Conservation (phyloP, 2,329 filamentous ascomycete genomes). For the Calonectria fujianensis region DNA sequence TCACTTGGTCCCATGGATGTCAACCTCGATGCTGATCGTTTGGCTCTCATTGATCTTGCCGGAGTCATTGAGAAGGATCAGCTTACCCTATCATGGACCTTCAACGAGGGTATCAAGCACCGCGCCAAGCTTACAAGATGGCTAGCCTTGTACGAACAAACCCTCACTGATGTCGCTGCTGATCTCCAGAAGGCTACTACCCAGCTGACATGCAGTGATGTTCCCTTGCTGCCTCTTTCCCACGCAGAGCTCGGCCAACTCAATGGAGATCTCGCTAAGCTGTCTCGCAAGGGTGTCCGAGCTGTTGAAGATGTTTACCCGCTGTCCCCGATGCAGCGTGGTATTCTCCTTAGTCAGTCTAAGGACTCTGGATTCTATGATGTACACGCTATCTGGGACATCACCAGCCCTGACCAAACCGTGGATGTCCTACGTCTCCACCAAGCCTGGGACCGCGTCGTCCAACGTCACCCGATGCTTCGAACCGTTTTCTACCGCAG, state of each 20-base stretch:
- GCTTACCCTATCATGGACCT: constrained; percentile 3
- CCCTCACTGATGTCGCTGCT: not conserved
- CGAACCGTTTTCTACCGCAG: constrained; percentile 70
- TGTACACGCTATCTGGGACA: constrained; percentile 59
- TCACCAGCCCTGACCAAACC: constrained; percentile 48
- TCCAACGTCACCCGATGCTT: constrained; percentile 64
- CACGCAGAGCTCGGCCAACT: constrained; percentile 45
- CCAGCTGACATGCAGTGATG: constrained; percentile 41
- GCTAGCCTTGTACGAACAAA: constrained; percentile 3
- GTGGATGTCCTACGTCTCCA: constrained; percentile 45
- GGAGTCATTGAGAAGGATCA: constrained; percentile 17
- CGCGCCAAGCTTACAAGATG: constrained; percentile 2
- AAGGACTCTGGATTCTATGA: constrained; percentile 59
- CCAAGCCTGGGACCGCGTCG: constrained; percentile 63
- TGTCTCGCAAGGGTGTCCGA: constrained; percentile 27
- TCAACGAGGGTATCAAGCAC: constrained; percentile 14
- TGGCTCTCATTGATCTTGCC: constrained; percentile 38
- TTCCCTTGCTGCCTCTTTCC: constrained; percentile 59
- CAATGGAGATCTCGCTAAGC: constrained; percentile 43
- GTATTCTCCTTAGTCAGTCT: constrained; percentile 62
- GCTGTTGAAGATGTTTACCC: constrained; percentile 59
- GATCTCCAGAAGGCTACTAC: constrained; percentile 10
- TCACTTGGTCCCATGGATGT: constrained; percentile 32
- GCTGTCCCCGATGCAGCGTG: constrained; percentile 62
- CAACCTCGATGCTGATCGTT: constrained; percentile 41